Evolutionary conservation across 805 yeast genomes (phyloP).

Genomic region (Lachancea sp.): DNA sequence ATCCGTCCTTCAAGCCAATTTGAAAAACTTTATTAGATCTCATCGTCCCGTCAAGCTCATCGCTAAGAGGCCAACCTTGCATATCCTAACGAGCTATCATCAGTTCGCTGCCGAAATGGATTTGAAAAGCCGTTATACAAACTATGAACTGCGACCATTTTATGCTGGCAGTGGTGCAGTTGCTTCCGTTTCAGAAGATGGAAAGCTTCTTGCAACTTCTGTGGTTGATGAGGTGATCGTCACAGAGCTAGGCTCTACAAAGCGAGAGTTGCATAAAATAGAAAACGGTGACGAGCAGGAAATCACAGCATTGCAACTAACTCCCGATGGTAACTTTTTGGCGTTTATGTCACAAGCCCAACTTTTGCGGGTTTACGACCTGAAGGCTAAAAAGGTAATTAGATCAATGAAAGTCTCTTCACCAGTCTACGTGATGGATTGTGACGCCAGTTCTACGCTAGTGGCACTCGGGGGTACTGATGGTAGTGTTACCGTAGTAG

Average conservation of each 20-base stretch:
- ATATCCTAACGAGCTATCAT: not conserved
- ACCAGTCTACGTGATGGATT: conserved; percentile 72
- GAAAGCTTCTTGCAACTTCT: conserved; percentile 67
- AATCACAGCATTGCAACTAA: conserved; percentile 64
- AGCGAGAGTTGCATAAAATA: conserved; percentile 42
- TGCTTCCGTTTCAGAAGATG: conserved; percentile 60
- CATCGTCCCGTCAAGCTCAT: conserved; percentile 1
- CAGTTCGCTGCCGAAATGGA: conserved; percentile 19
- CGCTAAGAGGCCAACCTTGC: conserved; percentile 1
- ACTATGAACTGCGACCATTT: conserved; percentile 61
- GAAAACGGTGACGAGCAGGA: conserved; percentile 80
- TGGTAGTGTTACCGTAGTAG: conserved; percentile 88
- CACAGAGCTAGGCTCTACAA: conserved; percentile 47
- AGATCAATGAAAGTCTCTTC: conserved; percentile 60
- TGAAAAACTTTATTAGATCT: not conserved
- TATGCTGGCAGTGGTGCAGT: conserved; percentile 75
- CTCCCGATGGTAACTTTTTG: conserved; percentile 67
- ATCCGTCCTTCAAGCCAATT: not conserved
- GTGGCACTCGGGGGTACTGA: conserved; percentile 95
- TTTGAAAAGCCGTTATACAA: conserved; percentile 30
- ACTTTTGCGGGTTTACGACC: conserved; percentile 58
- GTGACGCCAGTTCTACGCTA: conserved; percentile 75
- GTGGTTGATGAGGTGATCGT: conserved; percentile 70
- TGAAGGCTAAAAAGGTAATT: conserved; percentile 33
- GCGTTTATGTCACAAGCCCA: conserved; percentile 80